Evolutionary conservation across 352 stramenopile species (phyloP).

Genomic region (Pythium oligandrum): DNA sequence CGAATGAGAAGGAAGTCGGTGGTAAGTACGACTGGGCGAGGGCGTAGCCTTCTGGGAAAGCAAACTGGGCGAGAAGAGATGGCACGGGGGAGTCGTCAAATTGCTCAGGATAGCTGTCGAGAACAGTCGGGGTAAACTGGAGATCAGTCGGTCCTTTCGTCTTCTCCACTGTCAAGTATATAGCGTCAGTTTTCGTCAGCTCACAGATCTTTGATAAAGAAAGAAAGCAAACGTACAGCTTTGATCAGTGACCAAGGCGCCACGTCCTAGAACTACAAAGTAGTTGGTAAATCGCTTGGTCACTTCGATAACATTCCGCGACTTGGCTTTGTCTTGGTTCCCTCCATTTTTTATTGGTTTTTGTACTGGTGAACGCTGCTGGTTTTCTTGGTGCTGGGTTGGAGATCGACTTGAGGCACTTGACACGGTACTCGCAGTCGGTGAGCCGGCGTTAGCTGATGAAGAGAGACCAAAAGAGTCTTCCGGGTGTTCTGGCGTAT

Average conservation of each 20-base stretch:
- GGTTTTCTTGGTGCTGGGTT: conserved; percentile 22
- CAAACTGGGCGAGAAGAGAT: conserved; percentile 69
- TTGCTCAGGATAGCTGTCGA: conserved; percentile 64
- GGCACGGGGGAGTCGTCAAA: conserved; percentile 53
- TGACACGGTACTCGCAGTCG: conserved; percentile 6
- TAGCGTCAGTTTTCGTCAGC: neutral
- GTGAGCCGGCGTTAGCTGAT: conserved; percentile 6
- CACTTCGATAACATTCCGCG: conserved; percentile 63
- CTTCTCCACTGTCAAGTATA: conserved; percentile 44
- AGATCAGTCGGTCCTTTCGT: conserved; percentile 68
- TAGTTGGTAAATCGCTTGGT: conserved; percentile 81
- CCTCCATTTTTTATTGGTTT: conserved; percentile 18
- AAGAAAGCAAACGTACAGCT: conserved; percentile 34
- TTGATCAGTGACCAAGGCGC: conserved; percentile 50
- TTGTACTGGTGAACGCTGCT: conserved; percentile 27
- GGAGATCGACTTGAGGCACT: neutral
- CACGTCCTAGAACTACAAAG: conserved; percentile 75
- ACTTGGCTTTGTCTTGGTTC: conserved; percentile 31
- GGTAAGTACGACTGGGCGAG: conserved; percentile 50
- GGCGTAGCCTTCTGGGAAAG: conserved; percentile 70
- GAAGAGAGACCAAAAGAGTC: conserved; percentile 12
- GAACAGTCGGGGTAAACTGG: conserved; percentile 53
- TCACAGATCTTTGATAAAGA: neutral
- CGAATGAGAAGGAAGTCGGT: conserved; percentile 79
- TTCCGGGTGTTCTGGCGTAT: conserved; percentile 47